Evolutionary conservation across 1,284 basidiomycete species (phyloP), one percentile per base, ranked within the genome.

Genomic region (Taiwanofungus camphoratus): DNA sequence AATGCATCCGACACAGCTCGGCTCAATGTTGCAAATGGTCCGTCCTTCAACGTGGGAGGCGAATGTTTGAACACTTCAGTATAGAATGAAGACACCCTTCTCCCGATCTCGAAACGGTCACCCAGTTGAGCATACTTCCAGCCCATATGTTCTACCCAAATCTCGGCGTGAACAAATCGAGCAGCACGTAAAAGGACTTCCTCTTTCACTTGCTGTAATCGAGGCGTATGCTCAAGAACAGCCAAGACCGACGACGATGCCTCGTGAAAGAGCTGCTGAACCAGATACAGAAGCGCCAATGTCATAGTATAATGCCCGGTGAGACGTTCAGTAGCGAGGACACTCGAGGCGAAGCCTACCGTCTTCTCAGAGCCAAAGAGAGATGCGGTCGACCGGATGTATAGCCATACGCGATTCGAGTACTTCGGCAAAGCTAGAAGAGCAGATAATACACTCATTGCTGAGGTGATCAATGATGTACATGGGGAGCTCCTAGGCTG

Each of bases 321-420:
- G 8, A 77, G 66, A 24, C 85, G 74, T 60, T 93, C 92, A 1
- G 77, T 68, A 0, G 79, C 73, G 31, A 93, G 70, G 1, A 87
- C 77, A n/a, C 75, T 69, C 1, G 80, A 77, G 7, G 78, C 74
- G 47, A 77, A 77, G 3, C 75, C 76, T 22, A 69, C 65, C 5
- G 68, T 61, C 31, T 67, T 68, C 18, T 77, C 76, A 4, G 79
- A 72, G 12, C 87, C 86, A 58, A 92, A 90, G 13, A 94, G 69
- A 4, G 81, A 70, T 2, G 78, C 71, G 1, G 88, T 85, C 2
- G 87, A 88, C 9, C 89, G 82, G 21, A 92, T 74, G 55, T 85
- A 91, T 5, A 92, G 69, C 91, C 92, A 94, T 15, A 93, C 84
- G 1, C 84, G 76, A 45, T 80, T 79, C 2, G 89, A 83, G 54